Percentiles rank a stretch among this genome's conserved stretches.
Conservation (phyloP, 108 stramenopile genomes). For the Thalassiosira profunda region DNA sequence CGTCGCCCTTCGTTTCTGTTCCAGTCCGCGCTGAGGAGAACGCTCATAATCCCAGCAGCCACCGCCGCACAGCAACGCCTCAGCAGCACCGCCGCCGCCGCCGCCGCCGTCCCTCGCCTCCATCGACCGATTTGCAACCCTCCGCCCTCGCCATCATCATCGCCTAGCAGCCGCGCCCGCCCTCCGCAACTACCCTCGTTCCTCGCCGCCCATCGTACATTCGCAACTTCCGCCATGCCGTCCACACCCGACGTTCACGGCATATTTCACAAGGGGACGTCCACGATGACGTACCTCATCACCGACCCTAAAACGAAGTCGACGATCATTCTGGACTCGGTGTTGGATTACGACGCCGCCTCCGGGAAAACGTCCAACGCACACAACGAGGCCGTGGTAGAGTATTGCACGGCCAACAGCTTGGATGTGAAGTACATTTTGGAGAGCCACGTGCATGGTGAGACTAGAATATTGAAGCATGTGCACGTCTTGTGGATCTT, state of each 20-base stretch:
- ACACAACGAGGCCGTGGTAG: conserved; percentile 30
- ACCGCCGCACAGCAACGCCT: too few species aligned
- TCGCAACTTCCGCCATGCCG: conserved; percentile 2
- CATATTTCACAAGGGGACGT: conserved; percentile 32
- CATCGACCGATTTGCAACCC: neutral
- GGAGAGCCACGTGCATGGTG: conserved; percentile 47
- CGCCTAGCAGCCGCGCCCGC: neutral
- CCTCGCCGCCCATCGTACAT: too few species aligned
- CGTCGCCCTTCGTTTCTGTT: too few species aligned
- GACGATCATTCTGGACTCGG: conserved; percentile 51
- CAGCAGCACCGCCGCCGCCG: neutral
- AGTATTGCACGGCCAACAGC: conserved; percentile 9
- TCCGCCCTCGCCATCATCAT: neutral
- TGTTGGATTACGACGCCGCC: conserved; percentile 45
- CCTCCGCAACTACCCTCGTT: neutral
- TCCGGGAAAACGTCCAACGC: conserved; percentile 35
- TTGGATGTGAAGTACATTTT: conserved; percentile 41
- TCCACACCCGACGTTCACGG: conserved; percentile 23
- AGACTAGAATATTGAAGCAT: too few species aligned
- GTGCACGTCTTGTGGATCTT: too few species aligned
- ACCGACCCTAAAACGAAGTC: conserved; percentile 26
- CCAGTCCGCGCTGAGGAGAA: too few species aligned
- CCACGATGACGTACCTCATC: conserved; percentile 48
- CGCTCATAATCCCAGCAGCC: too few species aligned
- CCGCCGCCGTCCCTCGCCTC: neutral